These are phyloP conservation scores for Apodospora peruviana DNA, from an alignment of 495 filamentous ascomycete species.

Conservation along the genomic window DNA sequence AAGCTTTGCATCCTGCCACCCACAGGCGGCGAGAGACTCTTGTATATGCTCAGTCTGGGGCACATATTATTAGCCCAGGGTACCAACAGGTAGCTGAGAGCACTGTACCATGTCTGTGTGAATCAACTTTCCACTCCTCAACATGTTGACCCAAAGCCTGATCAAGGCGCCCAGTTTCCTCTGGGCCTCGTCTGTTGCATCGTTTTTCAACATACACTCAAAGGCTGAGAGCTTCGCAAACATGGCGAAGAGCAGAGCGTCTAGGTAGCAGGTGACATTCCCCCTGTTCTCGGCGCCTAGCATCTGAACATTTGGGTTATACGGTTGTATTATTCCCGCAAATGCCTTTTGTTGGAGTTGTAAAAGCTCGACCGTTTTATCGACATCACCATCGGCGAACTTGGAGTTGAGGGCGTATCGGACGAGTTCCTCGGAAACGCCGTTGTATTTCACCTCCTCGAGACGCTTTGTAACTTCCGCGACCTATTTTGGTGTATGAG, in stretches of 20 bases:
- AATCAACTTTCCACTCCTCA: slow-evolving; percentile 79
- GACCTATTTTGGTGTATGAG: slow-evolving; percentile 37
- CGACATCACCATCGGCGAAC: slow-evolving; percentile 62
- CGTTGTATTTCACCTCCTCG: slow-evolving; percentile 45
- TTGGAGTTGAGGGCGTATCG: slow-evolving; percentile 61
- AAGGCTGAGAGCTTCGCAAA: slow-evolving; percentile 86
- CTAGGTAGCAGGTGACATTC: slow-evolving; percentile 85
- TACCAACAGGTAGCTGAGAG: not conserved
- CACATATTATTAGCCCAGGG: slow-evolving; percentile 24
- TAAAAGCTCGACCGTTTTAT: slow-evolving; percentile 71
- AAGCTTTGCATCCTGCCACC: slow-evolving; percentile 77
- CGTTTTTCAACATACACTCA: slow-evolving; percentile 69
- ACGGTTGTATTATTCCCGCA: slow-evolving; percentile 70
- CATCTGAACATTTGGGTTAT: slow-evolving; percentile 63
- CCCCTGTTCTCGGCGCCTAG: slow-evolving; percentile 83
- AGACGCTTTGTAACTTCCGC: slow-evolving; percentile 49
- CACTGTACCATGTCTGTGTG: slow-evolving; percentile 72
- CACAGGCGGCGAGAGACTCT: slow-evolving; percentile 75
- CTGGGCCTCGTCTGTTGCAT: slow-evolving; percentile 61
- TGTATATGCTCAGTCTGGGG: slow-evolving; percentile 80
- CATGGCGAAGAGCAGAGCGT: slow-evolving; percentile 93
- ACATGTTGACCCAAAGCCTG: slow-evolving; percentile 87
- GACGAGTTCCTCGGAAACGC: slow-evolving; percentile 56
- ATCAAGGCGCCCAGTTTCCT: slow-evolving; percentile 67
- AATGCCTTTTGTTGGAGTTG: slow-evolving; percentile 71